These are phyloP conservation scores for Pseudofabraea citricarpa DNA, from an alignment of 2,329 filamentous ascomycete species.

Conservation along the genomic window DNA sequence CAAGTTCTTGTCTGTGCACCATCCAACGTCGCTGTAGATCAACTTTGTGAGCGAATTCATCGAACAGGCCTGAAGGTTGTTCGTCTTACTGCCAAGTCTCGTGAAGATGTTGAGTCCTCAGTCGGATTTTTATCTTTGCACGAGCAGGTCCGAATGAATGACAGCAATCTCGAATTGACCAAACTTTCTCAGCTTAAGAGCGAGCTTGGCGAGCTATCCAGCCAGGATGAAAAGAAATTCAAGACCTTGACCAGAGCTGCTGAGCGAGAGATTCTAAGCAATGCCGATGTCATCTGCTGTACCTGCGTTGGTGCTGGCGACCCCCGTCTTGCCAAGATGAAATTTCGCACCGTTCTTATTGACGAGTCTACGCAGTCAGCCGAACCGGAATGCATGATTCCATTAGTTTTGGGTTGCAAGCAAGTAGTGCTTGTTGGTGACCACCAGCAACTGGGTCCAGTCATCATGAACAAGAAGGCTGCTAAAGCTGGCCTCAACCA, in stretches of 20 bases:
- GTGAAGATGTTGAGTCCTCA: conserved; percentile 97
- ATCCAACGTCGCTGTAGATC: conserved; percentile 97
- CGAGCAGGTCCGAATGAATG: conserved; percentile 95
- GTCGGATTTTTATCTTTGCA: conserved; percentile 94
- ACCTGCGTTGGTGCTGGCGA: conserved; percentile 97
- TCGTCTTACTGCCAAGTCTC: conserved; percentile 95
- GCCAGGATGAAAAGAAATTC: conserved; percentile 97
- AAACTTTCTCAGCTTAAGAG: conserved; percentile 92
- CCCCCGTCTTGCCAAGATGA: conserved; percentile 91
- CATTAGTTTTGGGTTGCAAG: conserved; percentile 93
- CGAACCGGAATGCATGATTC: conserved; percentile 98
- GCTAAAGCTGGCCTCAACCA: conserved; percentile 97
- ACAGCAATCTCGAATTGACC: conserved; percentile 87
- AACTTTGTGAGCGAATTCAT: conserved; percentile 95
- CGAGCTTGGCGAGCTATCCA: conserved; percentile 86
- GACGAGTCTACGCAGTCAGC: conserved; percentile 98
- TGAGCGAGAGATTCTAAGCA: conserved; percentile 89
- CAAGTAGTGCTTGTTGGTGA: conserved; percentile 98
- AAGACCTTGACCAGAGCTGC: conserved; percentile 91
- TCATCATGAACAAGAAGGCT: conserved; percentile 99
- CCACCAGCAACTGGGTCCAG: conserved; percentile 94
- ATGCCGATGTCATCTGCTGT: conserved; percentile 97
- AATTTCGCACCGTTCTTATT: conserved; percentile 96
- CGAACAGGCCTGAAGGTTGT: conserved; percentile 93
- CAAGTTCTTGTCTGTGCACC: conserved; percentile 96